These are phyloP conservation scores for Oehlia diaphana DNA, from an alignment of 192 early-diverging fungal species.

Conservation along the genomic window DNA sequence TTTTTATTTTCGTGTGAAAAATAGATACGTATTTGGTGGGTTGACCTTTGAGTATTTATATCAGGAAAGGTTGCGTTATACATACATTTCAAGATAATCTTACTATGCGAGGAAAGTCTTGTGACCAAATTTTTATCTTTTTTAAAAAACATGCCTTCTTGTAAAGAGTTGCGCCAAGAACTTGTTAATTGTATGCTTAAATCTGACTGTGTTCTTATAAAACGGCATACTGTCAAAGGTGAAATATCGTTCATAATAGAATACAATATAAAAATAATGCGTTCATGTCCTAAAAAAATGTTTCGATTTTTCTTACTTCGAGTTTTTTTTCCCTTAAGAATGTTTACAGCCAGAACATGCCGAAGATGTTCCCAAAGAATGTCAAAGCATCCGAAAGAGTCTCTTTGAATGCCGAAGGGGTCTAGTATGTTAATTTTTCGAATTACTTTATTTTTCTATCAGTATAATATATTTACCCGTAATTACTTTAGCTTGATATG, in stretches of 20 bases:
- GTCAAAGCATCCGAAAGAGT: slow-evolving; percentile 54
- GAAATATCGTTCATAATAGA: too few species aligned
- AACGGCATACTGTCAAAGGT: slow-evolving; percentile 44
- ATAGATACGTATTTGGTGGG: neutral
- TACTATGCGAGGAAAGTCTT: neutral
- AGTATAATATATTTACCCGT: neutral
- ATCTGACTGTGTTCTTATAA: slow-evolving; percentile 52
- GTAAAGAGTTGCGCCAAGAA: slow-evolving; percentile 57
- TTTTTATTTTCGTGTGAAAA: neutral
- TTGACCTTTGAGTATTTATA: neutral
- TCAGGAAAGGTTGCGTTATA: neutral
- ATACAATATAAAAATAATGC: too few species aligned
- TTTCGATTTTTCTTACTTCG: neutral
- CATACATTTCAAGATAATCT: neutral
- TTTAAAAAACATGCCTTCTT: slow-evolving; percentile 48
- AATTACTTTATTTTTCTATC: neutral
- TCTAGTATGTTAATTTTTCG: slow-evolving; percentile 42
- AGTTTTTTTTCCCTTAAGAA: slow-evolving; percentile 28
- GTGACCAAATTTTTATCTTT: neutral
- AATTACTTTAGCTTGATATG: slow-evolving; percentile 14
- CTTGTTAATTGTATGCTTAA: slow-evolving; percentile 58
- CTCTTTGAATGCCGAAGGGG: slow-evolving; percentile 58
- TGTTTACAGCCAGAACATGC: slow-evolving; percentile 54
- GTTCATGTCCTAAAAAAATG: too few species aligned
- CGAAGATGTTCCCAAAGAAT: slow-evolving; percentile 51